Conservation (phyloP, 1,139 yeast genomes). For the Suhomyces wounanorum region DNA sequence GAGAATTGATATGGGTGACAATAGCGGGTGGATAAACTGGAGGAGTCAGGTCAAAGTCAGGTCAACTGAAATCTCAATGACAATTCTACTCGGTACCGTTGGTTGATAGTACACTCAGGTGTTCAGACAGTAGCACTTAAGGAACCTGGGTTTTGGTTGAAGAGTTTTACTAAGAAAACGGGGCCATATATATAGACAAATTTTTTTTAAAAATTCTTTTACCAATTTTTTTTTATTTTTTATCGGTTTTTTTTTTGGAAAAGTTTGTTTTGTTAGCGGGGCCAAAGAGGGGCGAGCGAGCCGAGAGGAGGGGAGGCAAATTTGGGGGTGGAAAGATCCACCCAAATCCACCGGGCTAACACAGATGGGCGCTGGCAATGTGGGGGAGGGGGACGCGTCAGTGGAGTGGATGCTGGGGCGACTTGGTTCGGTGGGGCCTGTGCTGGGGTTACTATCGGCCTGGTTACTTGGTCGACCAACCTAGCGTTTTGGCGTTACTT, state of each 20-base stretch:
- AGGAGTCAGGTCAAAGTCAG: background rate
- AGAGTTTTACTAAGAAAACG: constrained; percentile 6
- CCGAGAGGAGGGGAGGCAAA: background rate
- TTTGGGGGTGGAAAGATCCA: background rate
- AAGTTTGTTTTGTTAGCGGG: constrained; percentile 3
- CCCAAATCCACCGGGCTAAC: no score
- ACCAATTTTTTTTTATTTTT: constrained; percentile 8
- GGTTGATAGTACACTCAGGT: constrained; percentile 6
- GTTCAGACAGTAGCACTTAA: constrained; percentile 4
- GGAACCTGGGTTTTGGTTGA: background rate
- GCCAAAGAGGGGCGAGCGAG: constrained; percentile 5
- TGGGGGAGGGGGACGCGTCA: background rate
- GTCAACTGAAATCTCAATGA: constrained; percentile 6
- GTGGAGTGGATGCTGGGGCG: background rate
- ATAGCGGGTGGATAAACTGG: background rate
- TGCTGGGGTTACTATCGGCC: background rate
- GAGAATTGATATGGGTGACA: background rate
- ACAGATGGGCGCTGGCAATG: no score
- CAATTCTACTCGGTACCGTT: constrained; percentile 9
- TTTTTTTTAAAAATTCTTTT: constrained; percentile 11
- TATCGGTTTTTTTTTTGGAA: constrained; percentile 7
- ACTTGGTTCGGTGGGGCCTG: no score
- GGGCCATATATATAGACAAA: constrained; percentile 13
- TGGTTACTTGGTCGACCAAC: background rate
- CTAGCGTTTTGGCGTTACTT: background rate